A percentile compares a stretch with the other conserved stretches of the same genome.
Conservation (phyloP, 768 basidiomycete genomes). For the Tricholoma sp. region DNA sequence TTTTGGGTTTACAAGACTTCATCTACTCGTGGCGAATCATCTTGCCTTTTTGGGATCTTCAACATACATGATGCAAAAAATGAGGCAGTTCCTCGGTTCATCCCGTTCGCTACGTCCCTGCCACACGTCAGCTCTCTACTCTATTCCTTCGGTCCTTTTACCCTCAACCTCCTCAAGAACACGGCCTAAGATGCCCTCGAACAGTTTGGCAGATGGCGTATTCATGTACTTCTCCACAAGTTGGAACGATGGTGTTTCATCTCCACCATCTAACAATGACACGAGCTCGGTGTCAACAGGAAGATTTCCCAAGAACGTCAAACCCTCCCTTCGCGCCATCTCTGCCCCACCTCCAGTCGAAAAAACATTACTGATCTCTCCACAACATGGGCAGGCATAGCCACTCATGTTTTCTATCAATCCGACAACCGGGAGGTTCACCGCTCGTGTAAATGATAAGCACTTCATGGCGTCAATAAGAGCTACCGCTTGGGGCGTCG, state of each 20-base stretch:
- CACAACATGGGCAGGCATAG: conserved; percentile 96
- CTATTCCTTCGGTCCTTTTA: neutral
- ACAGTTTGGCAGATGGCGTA: conserved; percentile 69
- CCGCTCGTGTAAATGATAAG: conserved; percentile 88
- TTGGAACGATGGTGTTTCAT: conserved; percentile 31
- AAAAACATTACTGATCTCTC: conserved; percentile 92
- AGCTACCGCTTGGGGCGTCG: conserved; percentile 96
- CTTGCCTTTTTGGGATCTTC: conserved; percentile 26
- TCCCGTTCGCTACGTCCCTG: neutral
- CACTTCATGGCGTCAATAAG: conserved; percentile 95
- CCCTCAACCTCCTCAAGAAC: conserved; percentile 1
- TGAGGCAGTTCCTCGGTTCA: conserved; percentile 25
- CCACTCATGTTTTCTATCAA: conserved; percentile 99
- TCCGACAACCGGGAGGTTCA: conserved; percentile 82
- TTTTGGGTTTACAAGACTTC: conserved; percentile 19
- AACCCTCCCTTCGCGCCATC: conserved; percentile 70
- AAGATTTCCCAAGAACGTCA: conserved; percentile 80
- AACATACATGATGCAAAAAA: conserved; percentile 21
- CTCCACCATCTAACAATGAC: conserved; percentile 71
- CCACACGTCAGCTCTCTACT: neutral
- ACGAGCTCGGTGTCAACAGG: conserved; percentile 94
- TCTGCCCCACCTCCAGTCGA: conserved; percentile 90
- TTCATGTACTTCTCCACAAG: conserved; percentile 56
- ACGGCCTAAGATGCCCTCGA: conserved; percentile 48
- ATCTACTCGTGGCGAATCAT: conserved; percentile 17